phyloP scores from a whole-genome alignment of 176 grass and related monocot genomes.

The Avena atlantica region DNA sequence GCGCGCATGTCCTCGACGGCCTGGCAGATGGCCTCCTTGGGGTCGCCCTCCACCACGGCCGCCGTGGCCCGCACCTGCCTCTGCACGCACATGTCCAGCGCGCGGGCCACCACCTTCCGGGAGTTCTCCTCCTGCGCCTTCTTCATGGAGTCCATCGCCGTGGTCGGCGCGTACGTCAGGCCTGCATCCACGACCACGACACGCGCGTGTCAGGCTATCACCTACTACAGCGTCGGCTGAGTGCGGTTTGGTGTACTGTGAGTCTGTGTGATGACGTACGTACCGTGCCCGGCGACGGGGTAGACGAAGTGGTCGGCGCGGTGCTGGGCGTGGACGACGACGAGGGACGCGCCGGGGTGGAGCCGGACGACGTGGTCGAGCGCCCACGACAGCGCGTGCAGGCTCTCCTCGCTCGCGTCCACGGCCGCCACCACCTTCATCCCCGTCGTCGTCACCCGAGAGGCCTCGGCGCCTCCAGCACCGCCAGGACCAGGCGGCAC shows the following conservation, averaged over 20 bases:
- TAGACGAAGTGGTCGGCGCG: slow-evolving; percentile 60
- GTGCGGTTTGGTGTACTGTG: too few relatives aligned
- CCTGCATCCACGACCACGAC: neutral
- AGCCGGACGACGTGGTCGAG: slow-evolving; percentile 61
- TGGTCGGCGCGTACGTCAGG: slow-evolving; percentile 50
- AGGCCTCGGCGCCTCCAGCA: neutral
- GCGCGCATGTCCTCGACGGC: slow-evolving; percentile 60
- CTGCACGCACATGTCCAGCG: slow-evolving; percentile 54
- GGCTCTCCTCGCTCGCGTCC: slow-evolving; percentile 86
- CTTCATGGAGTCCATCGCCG: slow-evolving; percentile 52
- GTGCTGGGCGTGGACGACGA: slow-evolving; percentile 77
- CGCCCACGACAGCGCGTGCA: slow-evolving; percentile 72
- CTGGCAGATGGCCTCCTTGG: slow-evolving; percentile 77
- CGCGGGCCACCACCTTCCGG: slow-evolving; percentile 45
- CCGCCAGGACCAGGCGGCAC: neutral
- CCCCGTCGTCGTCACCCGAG: neutral
- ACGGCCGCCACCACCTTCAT: slow-evolving; percentile 75
- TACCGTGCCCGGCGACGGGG: slow-evolving; percentile 70
- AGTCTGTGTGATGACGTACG: too few relatives aligned
- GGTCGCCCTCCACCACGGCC: slow-evolving; percentile 71
- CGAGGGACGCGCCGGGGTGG: slow-evolving; percentile 37
- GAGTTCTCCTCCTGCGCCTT: slow-evolving; percentile 71
- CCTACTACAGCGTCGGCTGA: too few relatives aligned
- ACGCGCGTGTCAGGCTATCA: too few relatives aligned
- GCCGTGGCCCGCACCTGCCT: slow-evolving; percentile 54